phyloP scores from a whole-genome alignment of 768 basidiomycete species.

The Leccinum pellstonianum region DNA sequence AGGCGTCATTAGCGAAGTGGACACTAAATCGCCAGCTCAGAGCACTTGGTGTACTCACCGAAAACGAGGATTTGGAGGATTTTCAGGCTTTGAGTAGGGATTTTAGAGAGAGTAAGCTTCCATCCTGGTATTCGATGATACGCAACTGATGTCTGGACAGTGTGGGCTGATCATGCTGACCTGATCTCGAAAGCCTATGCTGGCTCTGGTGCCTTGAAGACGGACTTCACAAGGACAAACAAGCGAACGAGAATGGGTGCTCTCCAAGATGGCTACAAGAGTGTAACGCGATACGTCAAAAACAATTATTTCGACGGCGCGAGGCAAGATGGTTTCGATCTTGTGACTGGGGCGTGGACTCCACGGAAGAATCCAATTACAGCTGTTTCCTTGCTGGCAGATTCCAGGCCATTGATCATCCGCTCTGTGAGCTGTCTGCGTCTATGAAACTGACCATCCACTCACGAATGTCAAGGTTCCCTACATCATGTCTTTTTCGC shows the following conservation, averaged over 20 bases:
- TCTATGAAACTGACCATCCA: background rate
- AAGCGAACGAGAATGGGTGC: constrained; percentile 78
- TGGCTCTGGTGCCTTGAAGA: constrained; percentile 94
- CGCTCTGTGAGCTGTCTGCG: constrained; percentile 64
- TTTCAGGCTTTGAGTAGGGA: constrained; percentile 76
- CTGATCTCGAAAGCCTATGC: constrained; percentile 86
- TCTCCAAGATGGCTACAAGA: constrained; percentile 86
- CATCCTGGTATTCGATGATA: background rate
- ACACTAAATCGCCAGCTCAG: constrained; percentile 76
- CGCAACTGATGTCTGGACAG: constrained; percentile 41
- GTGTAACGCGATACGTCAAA: constrained; percentile 80
- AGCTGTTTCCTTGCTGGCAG: constrained; percentile 68
- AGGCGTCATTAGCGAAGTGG: constrained; percentile 87
- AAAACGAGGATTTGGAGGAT: constrained; percentile 74
- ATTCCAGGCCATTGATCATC: constrained; percentile 77
- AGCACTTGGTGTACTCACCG: constrained; percentile 66
- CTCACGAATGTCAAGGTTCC: constrained; percentile 63
- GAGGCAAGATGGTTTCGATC: constrained; percentile 90
- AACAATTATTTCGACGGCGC: constrained; percentile 98
- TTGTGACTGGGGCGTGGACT: constrained; percentile 88
- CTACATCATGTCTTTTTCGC: constrained; percentile 71
- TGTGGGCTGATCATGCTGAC: constrained; percentile 98
- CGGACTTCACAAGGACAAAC: constrained; percentile 94
- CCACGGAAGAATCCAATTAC: constrained; percentile 75
- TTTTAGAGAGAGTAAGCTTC: constrained; percentile 80